Percentiles rank a stretch among this genome's conserved stretches.
These are phyloP conservation scores for Andrographis paniculata DNA, from an alignment of 305 asterid species.

Conservation along the genomic window DNA sequence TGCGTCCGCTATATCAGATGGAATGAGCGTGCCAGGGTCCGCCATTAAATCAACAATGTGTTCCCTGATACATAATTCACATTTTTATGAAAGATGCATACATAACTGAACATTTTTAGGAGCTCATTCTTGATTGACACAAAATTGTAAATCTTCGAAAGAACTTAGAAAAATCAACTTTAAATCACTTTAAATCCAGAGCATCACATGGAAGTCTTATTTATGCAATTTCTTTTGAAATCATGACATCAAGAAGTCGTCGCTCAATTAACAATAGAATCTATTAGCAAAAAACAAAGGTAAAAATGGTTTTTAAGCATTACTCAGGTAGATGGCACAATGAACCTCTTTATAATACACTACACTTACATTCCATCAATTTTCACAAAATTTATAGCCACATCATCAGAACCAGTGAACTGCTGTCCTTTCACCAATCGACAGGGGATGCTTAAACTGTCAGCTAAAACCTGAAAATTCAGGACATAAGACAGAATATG, in stretches of 20 bases:
- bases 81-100: conserved; percentile 11
- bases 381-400: conserved; percentile 82
- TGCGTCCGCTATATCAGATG: conserved; percentile 66
- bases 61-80: conserved; percentile 55
- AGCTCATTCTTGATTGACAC: too few relatives aligned
- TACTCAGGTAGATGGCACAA: not conserved
- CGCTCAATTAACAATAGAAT: not conserved
- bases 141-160: not conserved
- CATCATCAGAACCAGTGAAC: conserved; percentile 83
- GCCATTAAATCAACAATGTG: conserved; percentile 93
- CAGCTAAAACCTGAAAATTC: conserved; percentile 82
- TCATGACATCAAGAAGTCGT: not conserved
- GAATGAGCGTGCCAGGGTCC: conserved; percentile 93
- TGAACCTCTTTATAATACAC: conserved; percentile 11
- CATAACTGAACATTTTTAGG: conserved; percentile 1
- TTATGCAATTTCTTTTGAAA: not conserved
- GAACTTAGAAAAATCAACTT: not conserved
- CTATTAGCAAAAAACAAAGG: not conserved
- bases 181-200: not conserved
- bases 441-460: conserved; percentile 72
- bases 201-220: not conserved
- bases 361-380: conserved; percentile 53
- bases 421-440: conserved; percentile 85
- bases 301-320: not conserved
- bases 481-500: conserved; percentile 21